Percentiles rank a stretch among this genome's conserved stretches.
phyloP scores from a whole-genome alignment of 2,329 filamentous ascomycete species.

The Aspergillus sp. region DNA sequence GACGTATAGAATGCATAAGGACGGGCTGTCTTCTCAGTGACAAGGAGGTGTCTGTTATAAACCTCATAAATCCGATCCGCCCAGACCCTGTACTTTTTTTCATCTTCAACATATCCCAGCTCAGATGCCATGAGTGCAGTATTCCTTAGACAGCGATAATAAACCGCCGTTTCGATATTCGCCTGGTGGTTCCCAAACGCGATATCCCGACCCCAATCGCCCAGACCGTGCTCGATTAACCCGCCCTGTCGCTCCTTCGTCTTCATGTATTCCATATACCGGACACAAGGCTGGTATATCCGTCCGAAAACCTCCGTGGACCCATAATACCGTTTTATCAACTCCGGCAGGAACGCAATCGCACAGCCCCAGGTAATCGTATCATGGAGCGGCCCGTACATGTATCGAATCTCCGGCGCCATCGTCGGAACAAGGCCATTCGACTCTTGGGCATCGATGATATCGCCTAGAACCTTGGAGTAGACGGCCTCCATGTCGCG shows the following conservation, averaged over 20 bases:
- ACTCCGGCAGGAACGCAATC: conserved; percentile 23
- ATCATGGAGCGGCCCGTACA: conserved; percentile 51
- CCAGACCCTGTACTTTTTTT: conserved; percentile 16
- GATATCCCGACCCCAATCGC: conserved; percentile 27
- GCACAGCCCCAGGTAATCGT: conserved; percentile 34
- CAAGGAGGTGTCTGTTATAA: conserved; percentile 24
- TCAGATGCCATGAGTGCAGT: conserved; percentile 25
- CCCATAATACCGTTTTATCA: conserved; percentile 22
- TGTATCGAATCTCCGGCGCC: conserved; percentile 50
- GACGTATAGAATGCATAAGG: conserved; percentile 25
- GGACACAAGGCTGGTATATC: conserved; percentile 20
- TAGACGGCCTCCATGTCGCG: conserved; percentile 50
- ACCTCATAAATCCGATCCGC: conserved; percentile 18
- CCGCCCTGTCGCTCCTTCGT: conserved; percentile 25
- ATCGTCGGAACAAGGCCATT: conserved; percentile 49
- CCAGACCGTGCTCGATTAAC: conserved; percentile 24
- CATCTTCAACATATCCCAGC: conserved; percentile 18
- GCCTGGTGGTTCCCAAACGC: conserved; percentile 28
- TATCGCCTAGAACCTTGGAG: conserved; percentile 50
- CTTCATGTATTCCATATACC: conserved; percentile 27
- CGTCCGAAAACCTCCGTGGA: conserved; percentile 22
- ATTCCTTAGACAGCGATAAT: conserved; percentile 25
- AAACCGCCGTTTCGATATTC: conserved; percentile 28
- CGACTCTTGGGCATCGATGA: conserved; percentile 47
- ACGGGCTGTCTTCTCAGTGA: conserved; percentile 15